Evolutionary conservation across 73 alveolate species (phyloP), one percentile per base, ranked within the genome.

Genomic region (Vitrella brassicaformis): DNA sequence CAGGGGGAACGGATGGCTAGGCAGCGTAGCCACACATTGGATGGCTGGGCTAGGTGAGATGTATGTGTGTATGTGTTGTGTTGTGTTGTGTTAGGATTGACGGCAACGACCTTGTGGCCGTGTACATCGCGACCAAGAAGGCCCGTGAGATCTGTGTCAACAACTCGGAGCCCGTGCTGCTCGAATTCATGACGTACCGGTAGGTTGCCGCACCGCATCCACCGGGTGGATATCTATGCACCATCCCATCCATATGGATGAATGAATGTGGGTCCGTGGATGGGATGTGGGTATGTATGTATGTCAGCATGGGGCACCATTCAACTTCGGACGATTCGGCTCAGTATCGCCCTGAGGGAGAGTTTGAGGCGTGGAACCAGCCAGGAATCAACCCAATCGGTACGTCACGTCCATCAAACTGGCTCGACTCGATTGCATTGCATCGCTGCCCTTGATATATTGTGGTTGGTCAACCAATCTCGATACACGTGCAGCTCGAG

Each of bases 291-390:
- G n/a, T n/a, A n/a, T n/a, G n/a, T n/a, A n/a, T n/a, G n/a, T n/a
- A n/a, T n/a, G n/a, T n/a, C n/a, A 85, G 93, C 78, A 72, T n/a
- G 27, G 98, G 98, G 25, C 94, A 90, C 75, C 98, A 92, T 69
- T 90, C 96, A 31, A 92, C 98, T 25, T 73, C 90, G 66, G 98
- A 92, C 74, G 79, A 75, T 27, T 27, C 83, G 22, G n/a, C 47
- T 29, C 31, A 56, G 82, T 75, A 75, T 30, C 25, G 83, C 0
- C 32, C 30, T 9, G 27, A 56, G 68, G 79, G 68, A 0, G 83
- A 75, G 56, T 39, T 8, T 14, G 56, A 39, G 14, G 22, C 14
- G 22, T 39, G 56, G 56, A 39, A 39, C 56, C 56, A 39, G 14
- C 56, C 56, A 14, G 56, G 56, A 14, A 39, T 39, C 56, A 39